These are phyloP conservation scores for Solanum chiquidenum DNA, from an alignment of 257 asterid species.

Conservation along the genomic window DNA sequence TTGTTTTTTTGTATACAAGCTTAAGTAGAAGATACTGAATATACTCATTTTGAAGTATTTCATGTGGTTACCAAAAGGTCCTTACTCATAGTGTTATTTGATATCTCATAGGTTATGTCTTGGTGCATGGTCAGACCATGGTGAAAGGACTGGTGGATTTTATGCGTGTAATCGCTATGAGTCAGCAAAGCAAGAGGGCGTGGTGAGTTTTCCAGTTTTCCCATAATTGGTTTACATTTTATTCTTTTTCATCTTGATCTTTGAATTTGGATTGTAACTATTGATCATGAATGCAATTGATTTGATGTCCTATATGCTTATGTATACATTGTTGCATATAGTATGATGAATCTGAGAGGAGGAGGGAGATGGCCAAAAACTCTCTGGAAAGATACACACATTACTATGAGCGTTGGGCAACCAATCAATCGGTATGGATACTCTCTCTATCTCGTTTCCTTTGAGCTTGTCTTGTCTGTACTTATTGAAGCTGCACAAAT, in stretches of 20 bases:
- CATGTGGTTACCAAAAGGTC: neutral
- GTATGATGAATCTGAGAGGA: slow-evolving; percentile 95
- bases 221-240: neutral
- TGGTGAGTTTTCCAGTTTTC: slow-evolving; percentile 34
- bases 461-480: neutral
- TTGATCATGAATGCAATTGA: neutral
- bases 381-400: slow-evolving; percentile 99
- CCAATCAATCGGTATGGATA: slow-evolving; percentile 83
- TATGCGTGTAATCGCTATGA: slow-evolving; percentile 98
- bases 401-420: slow-evolving; percentile 99
- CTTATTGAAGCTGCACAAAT: neutral
- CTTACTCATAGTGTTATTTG: neutral
- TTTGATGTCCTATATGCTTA: neutral
- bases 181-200: slow-evolving; percentile 97
- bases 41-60: neutral
- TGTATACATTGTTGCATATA: slow-evolving; percentile 16
- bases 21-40: neutral
- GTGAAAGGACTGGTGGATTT: slow-evolving; percentile 99
- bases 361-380: slow-evolving; percentile 99
- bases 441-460: neutral
- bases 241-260: neutral
- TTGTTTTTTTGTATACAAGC: neutral
- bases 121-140: slow-evolving; percentile 97
- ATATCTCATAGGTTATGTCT: slow-evolving; percentile 66
- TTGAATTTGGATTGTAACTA: neutral